phyloP scores from a whole-genome alignment of 768 basidiomycete genomes.

The Hemileccinum rubropunctum region DNA sequence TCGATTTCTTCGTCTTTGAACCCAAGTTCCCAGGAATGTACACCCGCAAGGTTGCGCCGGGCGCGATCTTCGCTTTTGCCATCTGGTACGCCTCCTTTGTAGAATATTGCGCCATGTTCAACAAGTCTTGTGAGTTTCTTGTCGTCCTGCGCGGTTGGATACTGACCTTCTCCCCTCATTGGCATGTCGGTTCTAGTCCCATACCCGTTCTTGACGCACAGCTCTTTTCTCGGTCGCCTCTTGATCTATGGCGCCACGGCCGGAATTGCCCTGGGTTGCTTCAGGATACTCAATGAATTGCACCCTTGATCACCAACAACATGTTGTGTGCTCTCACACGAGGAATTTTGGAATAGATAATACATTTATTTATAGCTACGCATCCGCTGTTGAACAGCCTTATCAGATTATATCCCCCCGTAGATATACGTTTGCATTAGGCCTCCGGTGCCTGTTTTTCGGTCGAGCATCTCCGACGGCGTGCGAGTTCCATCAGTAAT shows the following conservation, averaged over 20 bases:
- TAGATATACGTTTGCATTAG: background rate
- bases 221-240: slow-evolving; percentile 47
- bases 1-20: slow-evolving; percentile 72
- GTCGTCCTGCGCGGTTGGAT: background rate
- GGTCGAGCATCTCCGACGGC: background rate
- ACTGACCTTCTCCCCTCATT: background rate
- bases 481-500: slow-evolving; percentile 2
- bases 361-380: background rate
- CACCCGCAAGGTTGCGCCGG: slow-evolving; percentile 15
- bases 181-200: slow-evolving; percentile 48
- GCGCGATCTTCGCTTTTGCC: slow-evolving; percentile 22
- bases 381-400: background rate
- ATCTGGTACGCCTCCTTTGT: slow-evolving; percentile 61
- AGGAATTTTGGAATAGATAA: background rate
- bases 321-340: background rate
- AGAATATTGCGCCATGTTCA: slow-evolving; percentile 63
- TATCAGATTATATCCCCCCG: background rate
- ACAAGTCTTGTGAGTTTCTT: slow-evolving; percentile 54
- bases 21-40: slow-evolving; percentile 41
- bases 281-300: slow-evolving; percentile 56
- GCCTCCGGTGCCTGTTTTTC: background rate
- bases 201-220: slow-evolving; percentile 78
- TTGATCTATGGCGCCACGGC: slow-evolving; percentile 58
- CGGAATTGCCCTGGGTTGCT: slow-evolving; percentile 50
- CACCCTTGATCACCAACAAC: slow-evolving; percentile 35